Evolutionary conservation across 441 rosid species (phyloP).

Genomic region (Metrosideros polymorpha): DNA sequence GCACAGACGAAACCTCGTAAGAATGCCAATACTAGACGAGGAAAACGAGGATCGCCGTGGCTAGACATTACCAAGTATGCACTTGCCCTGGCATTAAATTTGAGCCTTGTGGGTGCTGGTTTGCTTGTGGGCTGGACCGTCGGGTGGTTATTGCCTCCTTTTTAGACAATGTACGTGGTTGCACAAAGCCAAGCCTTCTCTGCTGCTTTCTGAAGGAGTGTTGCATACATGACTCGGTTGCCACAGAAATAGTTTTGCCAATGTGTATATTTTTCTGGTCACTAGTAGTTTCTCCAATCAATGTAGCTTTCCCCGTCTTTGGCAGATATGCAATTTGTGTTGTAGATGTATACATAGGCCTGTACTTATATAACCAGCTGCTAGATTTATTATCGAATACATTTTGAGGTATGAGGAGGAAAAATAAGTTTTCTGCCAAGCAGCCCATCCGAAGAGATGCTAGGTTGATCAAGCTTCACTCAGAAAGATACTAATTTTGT

Average conservation of each 20-base stretch:
- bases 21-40: constrained; percentile 21
- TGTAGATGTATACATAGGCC: not conserved
- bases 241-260: not conserved
- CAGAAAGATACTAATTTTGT: not conserved
- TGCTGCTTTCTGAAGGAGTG: not conserved
- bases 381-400: not conserved
- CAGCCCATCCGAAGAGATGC: not conserved
- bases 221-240: not conserved
- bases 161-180: not conserved
- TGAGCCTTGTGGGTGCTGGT: constrained; percentile 92
- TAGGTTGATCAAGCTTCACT: not conserved
- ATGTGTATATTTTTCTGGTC: not conserved
- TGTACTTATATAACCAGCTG: not conserved
- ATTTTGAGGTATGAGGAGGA: not conserved
- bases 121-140: constrained; percentile 53
- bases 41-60: constrained; percentile 21
- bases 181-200: not conserved
- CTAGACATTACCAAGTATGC: constrained; percentile 29
- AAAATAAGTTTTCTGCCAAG: not conserved
- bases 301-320: not conserved
- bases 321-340: not conserved
- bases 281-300: not conserved
- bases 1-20: constrained; percentile 20
- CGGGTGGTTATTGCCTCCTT: not conserved
- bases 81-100: constrained; percentile 53